These are phyloP conservation scores for Saprolegnia parasitica DNA, from an alignment of 352 stramenopile genomes.

Conservation along the genomic window DNA sequence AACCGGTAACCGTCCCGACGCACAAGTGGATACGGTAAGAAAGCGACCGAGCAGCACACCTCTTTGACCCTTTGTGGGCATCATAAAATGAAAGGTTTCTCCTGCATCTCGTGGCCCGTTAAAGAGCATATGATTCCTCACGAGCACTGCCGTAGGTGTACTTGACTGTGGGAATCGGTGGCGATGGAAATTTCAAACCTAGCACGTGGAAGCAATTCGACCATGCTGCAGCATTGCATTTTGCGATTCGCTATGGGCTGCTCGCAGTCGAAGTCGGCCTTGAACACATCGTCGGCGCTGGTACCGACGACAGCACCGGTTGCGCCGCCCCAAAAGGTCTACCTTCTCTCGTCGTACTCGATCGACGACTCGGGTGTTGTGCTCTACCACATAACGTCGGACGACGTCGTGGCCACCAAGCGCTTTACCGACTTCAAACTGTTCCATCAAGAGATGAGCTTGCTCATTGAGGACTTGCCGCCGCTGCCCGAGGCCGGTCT, in stretches of 20 bases:
- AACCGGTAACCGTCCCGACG: no score
- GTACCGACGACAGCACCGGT: background rate
- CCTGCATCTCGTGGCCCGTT: no score
- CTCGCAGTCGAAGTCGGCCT: background rate
- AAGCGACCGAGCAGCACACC: no score
- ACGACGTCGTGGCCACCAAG: conserved; percentile 45
- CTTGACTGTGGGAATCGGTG: no score
- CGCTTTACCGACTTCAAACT: conserved; percentile 80
- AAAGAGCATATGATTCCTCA: no score
- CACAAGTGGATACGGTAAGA: no score
- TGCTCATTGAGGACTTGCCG: conserved; percentile 42
- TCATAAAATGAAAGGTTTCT: no score
- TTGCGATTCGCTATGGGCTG: conserved; percentile 6
- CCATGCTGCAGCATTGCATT: no score
- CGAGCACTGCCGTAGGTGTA: no score
- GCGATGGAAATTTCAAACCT: no score
- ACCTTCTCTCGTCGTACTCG: background rate
- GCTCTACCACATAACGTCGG: conserved; percentile 19
- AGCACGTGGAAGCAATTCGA: no score
- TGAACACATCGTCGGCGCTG: background rate
- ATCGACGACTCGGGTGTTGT: conserved; percentile 14
- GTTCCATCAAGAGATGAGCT: conserved; percentile 39
- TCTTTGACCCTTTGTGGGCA: no score
- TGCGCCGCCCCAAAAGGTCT: background rate
- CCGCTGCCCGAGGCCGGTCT: conserved; percentile 48